Base-by-base conservation (phyloP, 305 asterid species). In the Fraxinus floribunda region DNA sequence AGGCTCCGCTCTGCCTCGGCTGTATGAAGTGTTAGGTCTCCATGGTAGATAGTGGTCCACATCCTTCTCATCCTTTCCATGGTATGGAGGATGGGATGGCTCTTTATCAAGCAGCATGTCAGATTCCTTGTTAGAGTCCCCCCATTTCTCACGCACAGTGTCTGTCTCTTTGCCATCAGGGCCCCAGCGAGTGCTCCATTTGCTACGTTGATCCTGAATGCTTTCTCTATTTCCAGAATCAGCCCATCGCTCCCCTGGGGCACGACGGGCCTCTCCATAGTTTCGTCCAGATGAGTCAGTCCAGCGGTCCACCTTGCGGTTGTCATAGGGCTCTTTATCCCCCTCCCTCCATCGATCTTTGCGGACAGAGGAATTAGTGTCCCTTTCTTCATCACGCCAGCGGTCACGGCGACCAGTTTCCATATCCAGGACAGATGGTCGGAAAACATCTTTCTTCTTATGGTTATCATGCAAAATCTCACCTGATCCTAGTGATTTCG, bases 361-460 rank as follows among this genome's bases (percentile, higher is more conserved):
- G 80, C 97, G 94, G 11, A 80, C 87, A 73, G 94, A 80, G 34
- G 93, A 91, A 85, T 90, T 91, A 75, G 97, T 88, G 66, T 94
- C 98, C 87, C 98, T 92, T 90, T 95, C 98, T 86, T 95, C 98
- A 80, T 95, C 98, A 30, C 93, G 95, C 98, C 98, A 94, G 86
- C 93, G 91, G 57, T 94, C 98, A 72, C 92, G 93, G 49, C 92
- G 94, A 78, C 91, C 92, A 46, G 94, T 84, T 62, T 92, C 96
- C 93, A 85, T 84, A 76, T 94, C 93, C 78, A 91, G 90, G 71
- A 95, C 89, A 18, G 98, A 95, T 46, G 98, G 98, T 85, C 98
- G 94, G 86, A 94, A 95, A 73, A 95, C 94, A 81, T 91, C 98
- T 82, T 89, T 95, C 87, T 91, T 93, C 92, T 86, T 92, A 70